Evolutionary conservation across 306 rosid species (phyloP).

Genomic region (Dryas drummondii): DNA sequence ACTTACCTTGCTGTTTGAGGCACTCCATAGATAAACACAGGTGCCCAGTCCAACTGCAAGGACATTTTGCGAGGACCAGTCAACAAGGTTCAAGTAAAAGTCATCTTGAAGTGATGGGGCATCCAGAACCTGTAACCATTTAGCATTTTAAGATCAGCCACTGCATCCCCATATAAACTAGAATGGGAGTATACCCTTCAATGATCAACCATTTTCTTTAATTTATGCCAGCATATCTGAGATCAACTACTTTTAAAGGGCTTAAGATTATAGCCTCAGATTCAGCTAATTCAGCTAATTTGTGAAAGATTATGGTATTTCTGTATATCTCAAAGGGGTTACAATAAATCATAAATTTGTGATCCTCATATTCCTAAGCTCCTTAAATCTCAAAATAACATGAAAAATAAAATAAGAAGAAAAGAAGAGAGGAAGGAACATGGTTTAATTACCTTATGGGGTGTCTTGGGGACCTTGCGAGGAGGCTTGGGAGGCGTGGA

Average conservation of each 20-base stretch:
- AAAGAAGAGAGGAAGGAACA: background rate
- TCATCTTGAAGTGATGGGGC: slow-evolving; percentile 99
- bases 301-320: too few species aligned
- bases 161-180: background rate
- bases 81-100: slow-evolving; percentile 95
- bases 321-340: too few species aligned
- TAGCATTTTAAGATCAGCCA: slow-evolving; percentile 18
- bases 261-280: background rate
- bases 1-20: slow-evolving; percentile 86
- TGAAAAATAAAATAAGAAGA: background rate
- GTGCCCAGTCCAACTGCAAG: slow-evolving; percentile 96
- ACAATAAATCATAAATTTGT: too few species aligned
- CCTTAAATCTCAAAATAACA: background rate
- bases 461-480: slow-evolving; percentile 93
- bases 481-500: slow-evolving; percentile 95
- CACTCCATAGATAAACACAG: slow-evolving; percentile 94
- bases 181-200: background rate
- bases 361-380: background rate
- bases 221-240: background rate
- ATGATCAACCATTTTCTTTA: background rate
- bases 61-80: slow-evolving; percentile 97
- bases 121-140: slow-evolving; percentile 76
- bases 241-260: background rate
- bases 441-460: slow-evolving; percentile 62
- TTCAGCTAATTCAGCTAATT: background rate